A percentile compares a stretch with the other conserved stretches of the same genome.
phyloP scores from a whole-genome alignment of 495 filamentous ascomycete genomes.

The Penicillium soppii region DNA sequence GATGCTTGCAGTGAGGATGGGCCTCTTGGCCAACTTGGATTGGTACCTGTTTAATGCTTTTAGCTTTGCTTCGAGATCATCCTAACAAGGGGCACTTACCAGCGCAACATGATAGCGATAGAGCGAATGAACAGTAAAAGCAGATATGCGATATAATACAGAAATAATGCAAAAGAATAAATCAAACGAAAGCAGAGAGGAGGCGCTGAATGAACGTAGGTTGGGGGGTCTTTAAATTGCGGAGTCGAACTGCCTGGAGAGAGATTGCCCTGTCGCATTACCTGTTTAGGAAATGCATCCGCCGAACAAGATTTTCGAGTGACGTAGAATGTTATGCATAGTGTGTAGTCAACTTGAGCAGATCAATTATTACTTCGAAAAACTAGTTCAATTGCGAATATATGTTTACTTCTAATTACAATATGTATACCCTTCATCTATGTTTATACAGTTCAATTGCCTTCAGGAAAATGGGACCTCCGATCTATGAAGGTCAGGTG shows the following conservation, averaged over 20 bases:
- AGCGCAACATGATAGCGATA: slow-evolving; percentile 41
- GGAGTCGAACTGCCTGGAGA: slow-evolving; percentile 13
- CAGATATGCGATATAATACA: background rate
- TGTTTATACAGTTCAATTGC: too few species aligned
- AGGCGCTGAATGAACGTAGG: background rate
- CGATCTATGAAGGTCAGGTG: slow-evolving; percentile 8
- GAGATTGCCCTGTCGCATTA: slow-evolving; percentile 7
- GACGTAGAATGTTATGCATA: too few species aligned
- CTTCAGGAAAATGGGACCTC: too few species aligned
- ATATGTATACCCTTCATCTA: too few species aligned
- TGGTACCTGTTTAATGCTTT: slow-evolving; percentile 69
- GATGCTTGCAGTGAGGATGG: slow-evolving; percentile 83
- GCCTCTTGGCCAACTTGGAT: slow-evolving; percentile 72
- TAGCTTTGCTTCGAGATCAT: slow-evolving; percentile 7
- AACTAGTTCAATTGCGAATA: too few species aligned
- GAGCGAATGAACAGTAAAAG: slow-evolving; percentile 8
- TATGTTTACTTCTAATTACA: too few species aligned
- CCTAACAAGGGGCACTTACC: slow-evolving; percentile 26
- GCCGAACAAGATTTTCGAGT: slow-evolving; percentile 8
- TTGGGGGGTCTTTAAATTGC: slow-evolving; percentile 28
- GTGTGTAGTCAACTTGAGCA: too few species aligned
- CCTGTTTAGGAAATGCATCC: slow-evolving; percentile 21
- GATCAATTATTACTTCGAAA: too few species aligned
- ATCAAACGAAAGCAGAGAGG: background rate
- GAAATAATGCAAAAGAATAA: background rate